Base-by-base conservation (phyloP, 1,284 basidiomycete genomes). In the Ganoderma boninense region DNA sequence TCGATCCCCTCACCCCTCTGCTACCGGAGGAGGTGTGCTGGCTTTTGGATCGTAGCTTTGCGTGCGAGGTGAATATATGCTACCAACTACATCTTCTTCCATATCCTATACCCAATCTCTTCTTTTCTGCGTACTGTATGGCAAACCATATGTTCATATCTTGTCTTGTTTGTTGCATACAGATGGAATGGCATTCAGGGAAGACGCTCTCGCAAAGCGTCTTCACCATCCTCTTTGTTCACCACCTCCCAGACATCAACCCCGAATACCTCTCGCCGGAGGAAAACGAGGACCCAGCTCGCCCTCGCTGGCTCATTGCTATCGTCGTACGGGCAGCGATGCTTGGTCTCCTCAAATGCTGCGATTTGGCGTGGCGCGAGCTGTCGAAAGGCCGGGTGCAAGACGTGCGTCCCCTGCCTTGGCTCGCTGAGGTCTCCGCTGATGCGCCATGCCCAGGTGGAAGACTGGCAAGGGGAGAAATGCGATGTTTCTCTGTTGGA, bases 111-210 rank as follows among this genome's bases (percentile, higher is more conserved):
- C 44, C 40, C 40, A 29, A 52, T 23, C n/a, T 49, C 54, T 68
- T 63, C 54, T 4, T 18, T 57, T 13, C 6, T 57, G 54, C 18
- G 52, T 59, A n/a, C 38, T 59, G 46, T 29, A 29, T 54, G 44
- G 44, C 44, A 46, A 46, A 2, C 63, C 66, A 23, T 52, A 49
- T 65, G 60, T 76, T 70, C 69, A 77, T 73, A 35, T 77, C 64
- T 49, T 26, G 26, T 57, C 26, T 60, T 62, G 69, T 65, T 62
- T 71, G 32, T 64, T 68, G 64, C 60, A 65, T 71, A 38, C 76
- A 97, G 95, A 92, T 95, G 83, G 90, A 93, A 76, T 98, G 95
- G 92, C 95, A 97, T 78, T 82, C 87, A 6, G 96, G 97, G 46
- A 92, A 92, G 73, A 90, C 92, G 4, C 88, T 98, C 20, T 89